A percentile compares a stretch with the other conserved stretches of the same genome.
phyloP scores from a whole-genome alignment of 2,329 filamentous ascomycete species.

The Eutypella sp. region DNA sequence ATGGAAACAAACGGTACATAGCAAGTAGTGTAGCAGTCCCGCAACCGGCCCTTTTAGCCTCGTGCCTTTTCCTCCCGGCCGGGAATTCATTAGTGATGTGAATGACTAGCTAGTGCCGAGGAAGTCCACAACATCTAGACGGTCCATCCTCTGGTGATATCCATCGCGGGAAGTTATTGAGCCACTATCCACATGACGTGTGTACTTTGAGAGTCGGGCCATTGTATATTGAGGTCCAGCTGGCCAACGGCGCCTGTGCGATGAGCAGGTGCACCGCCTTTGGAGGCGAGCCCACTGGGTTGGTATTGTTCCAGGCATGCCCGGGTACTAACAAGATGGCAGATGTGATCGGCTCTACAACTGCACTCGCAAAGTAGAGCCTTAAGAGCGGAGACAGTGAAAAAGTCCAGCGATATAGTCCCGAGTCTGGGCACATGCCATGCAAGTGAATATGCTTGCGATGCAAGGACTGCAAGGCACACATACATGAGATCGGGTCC shows the following conservation, averaged over 20 bases:
- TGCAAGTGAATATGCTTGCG: no score
- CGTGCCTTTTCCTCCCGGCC: conserved; percentile 6
- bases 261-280: background rate
- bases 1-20: conserved; percentile 6
- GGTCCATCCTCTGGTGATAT: conserved; percentile 2
- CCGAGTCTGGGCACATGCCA: background rate
- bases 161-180: background rate
- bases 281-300: no score
- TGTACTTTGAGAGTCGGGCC: background rate
- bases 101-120: background rate
- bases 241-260: background rate
- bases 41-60: conserved; percentile 4
- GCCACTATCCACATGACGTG: background rate
- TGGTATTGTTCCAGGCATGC: background rate
- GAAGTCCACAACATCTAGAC: background rate
- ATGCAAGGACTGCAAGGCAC: conserved; percentile 4
- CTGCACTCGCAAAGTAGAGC: background rate
- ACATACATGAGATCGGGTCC: conserved; percentile 11
- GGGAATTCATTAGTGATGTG: conserved; percentile 1
- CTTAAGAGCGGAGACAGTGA: background rate
- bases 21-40: no score
- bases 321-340: background rate
- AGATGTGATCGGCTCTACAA: background rate
- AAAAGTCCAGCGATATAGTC: background rate
- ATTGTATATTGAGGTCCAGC: background rate